These are phyloP conservation scores for Saturnispora dispora DNA, from an alignment of 805 yeast species.

Conservation along the genomic window DNA sequence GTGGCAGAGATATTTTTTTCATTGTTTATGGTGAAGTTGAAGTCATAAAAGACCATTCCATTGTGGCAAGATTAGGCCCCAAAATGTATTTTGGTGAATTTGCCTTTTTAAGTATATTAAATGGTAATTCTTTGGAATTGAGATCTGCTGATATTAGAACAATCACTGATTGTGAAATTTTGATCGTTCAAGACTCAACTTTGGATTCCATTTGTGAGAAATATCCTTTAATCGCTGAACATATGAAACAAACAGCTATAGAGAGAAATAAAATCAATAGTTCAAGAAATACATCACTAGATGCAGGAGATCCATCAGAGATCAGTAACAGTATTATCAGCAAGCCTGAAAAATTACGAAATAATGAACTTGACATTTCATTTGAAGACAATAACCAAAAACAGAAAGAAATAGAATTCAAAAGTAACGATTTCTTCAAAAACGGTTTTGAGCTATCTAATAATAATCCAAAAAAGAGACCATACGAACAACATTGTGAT, in stretches of 20 bases:
- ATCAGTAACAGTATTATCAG: background rate
- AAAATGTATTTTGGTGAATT: slow-evolving; percentile 73
- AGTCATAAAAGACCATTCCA: slow-evolving; percentile 38
- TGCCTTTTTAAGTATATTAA: slow-evolving; percentile 48
- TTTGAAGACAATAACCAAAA: background rate
- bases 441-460: background rate
- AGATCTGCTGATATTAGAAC: slow-evolving; percentile 62
- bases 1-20: slow-evolving; percentile 57
- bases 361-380: background rate
- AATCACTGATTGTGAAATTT: slow-evolving; percentile 47
- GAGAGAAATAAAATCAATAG: slow-evolving; percentile 33
- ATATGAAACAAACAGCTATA: slow-evolving; percentile 52
- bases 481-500: background rate
- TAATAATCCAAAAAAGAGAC: background rate
- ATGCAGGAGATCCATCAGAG: background rate
- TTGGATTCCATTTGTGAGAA: slow-evolving; percentile 45
- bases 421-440: background rate
- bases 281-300: slow-evolving; percentile 9
- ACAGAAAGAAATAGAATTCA: background rate
- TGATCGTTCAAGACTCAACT: slow-evolving; percentile 49
- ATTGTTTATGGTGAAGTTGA: slow-evolving; percentile 65
- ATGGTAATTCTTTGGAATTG: slow-evolving; percentile 19
- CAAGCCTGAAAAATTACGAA: background rate
- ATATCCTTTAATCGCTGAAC: slow-evolving; percentile 50
- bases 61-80: slow-evolving; percentile 48